Evolutionary conservation across 2,329 filamentous ascomycete genomes (phyloP), one percentile per base, ranked within the genome.

Genomic region (Myrmaecium sp.): DNA sequence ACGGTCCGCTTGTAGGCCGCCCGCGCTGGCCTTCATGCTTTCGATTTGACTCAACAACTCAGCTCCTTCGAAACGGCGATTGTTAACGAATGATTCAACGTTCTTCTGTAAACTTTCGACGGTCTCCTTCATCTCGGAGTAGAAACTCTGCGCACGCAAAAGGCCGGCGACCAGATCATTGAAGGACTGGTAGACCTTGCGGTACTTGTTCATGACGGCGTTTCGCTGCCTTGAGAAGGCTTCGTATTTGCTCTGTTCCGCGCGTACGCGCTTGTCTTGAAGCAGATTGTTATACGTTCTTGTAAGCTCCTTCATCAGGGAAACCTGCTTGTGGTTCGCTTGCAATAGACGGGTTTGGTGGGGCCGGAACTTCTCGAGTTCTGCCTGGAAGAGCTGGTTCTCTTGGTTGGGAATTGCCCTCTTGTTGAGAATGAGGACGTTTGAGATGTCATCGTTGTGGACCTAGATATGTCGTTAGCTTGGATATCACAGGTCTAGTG

Each of bases 221-320:
- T 73, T 78, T 22, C 82, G 67, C 47, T 93, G 83, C 30, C 82
- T 67, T 28, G 83, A 84, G 36, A 93, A 80, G 2, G 65, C 58
- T 48, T 98, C 89, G 44, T 94, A 95, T 52, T 91, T 94, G 57
- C 73, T 91, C 56, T 95, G 86, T 52, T 98, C 89, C 1, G 82
- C 72, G 25, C 83, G 70, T 9, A 98, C 86, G 29, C 89, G 70
- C 60, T 91, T 93, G 52, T 98, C 89, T 49, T 94, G 84, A 19
- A 95, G 57, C 5, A 98, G 63, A 32, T 75, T 71, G 42, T 84
- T 86, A 52, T 95, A 95, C 0, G 77, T 73, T 19, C 70, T 66
- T 0, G 83, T 93, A 23, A 98, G 64, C 40, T 98, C 89, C 52
- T 95, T 95, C 72, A 98, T 83, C 28, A 98, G 58, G 0, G 81